Evolutionary conservation across 2,329 filamentous ascomycete species (phyloP), one percentile per base, ranked within the genome.

Genomic region (Didymosphaeria variabile): DNA sequence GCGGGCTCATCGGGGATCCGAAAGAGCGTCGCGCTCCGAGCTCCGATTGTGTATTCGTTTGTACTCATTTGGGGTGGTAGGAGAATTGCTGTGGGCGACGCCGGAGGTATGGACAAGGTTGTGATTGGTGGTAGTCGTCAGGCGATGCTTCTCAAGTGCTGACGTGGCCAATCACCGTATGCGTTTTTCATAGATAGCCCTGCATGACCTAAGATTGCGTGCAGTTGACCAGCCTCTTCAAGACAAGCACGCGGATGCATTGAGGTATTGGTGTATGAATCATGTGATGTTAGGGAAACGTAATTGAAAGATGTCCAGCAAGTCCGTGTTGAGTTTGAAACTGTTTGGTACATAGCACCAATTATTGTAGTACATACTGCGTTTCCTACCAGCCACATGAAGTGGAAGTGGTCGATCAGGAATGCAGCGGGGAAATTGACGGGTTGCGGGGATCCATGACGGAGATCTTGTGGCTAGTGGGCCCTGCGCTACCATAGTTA

Each of bases 1-100:
- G 26, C 52, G 52, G 52, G 38, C 26, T 44, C n/a, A 55, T 55
- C 52, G 52, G 52, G 52, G 52, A 55, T 55, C 52, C 52, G 52
- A 55, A 31, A 55, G 15, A 44, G 52, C 38, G 26, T 55, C 52
- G 52, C 7, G 12, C 38, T 55, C 19, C 52, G 36, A 44, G 38
- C 32, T 55, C 38, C 52, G 52, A 44, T 26, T 34, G 38, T 31
- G 17, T 23, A 55, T 23, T 38, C 26, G 38, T 32, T 19, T n/a
- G 1, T 17, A 45, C 26, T 32, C 19, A 21, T 9, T 15, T 44
- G 38, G 7, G 17, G 9, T 34, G 9, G 13, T 45, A 19, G 26
- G 38, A 8, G 36, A 55, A 19, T 17, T 55, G 38, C 12, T 23
- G 52, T 26, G 17, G 38, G 38, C 44, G 2, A 32, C 9, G 32